These are phyloP conservation scores for Diplotaxis tenuifolia DNA, from an alignment of 345 rosid species.

Conservation along the genomic window DNA sequence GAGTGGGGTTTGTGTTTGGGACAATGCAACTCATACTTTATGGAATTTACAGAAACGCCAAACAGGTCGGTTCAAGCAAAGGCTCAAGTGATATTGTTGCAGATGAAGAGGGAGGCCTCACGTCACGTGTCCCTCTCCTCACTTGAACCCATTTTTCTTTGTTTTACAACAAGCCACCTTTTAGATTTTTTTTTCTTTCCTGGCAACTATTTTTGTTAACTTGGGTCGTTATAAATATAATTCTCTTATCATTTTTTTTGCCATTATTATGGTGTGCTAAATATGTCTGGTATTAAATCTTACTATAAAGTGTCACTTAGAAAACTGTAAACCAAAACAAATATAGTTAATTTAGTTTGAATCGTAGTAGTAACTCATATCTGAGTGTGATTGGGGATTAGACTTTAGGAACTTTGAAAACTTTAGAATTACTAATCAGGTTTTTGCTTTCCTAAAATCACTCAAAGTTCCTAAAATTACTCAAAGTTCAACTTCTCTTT, in stretches of 20 bases:
- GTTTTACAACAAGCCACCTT: background rate
- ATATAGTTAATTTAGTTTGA: background rate
- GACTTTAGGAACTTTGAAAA: too few species aligned
- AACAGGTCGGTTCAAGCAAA: conserved; percentile 31
- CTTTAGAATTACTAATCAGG: too few species aligned
- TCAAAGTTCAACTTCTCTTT: too few species aligned
- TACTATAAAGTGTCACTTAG: background rate
- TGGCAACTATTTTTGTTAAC: background rate
- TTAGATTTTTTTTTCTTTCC: background rate
- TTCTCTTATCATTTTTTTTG: background rate
- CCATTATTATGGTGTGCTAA: background rate
- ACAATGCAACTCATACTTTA: conserved; percentile 56
- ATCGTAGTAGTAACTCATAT: background rate
- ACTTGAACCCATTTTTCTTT: conserved; percentile 12
- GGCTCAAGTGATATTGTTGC: background rate
- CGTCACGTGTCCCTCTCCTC: conserved; percentile 33
- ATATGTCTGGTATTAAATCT: background rate
- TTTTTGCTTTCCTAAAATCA: too few species aligned
- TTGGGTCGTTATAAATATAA: background rate
- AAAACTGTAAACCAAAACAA: background rate
- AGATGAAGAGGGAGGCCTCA: conserved; percentile 33
- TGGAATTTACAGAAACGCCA: conserved; percentile 52
- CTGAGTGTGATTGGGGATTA: too few species aligned
- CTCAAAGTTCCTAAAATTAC: too few species aligned
- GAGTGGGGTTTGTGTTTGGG: conserved; percentile 64